Base-by-base conservation (phyloP, 805 yeast species). In the Vanderwaltozyma polyspora region DNA sequence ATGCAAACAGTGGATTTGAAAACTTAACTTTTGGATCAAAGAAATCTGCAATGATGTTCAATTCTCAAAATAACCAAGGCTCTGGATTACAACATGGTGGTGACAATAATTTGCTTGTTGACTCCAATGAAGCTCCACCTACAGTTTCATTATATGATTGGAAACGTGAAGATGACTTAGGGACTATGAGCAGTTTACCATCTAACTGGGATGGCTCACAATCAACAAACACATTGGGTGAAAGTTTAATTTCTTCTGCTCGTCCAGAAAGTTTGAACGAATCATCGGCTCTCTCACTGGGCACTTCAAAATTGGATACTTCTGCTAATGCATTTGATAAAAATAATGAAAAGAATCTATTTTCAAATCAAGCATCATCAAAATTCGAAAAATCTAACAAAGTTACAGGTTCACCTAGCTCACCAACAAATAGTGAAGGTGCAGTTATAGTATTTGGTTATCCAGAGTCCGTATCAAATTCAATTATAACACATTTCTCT, bases 381-480 rank as follows among this genome's bases (percentile, higher is more conserved):
- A 28, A 28, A n/a, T 43, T 45, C 33, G 46, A 48, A 17, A 33
- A 50, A 8, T 32, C 10, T 19, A 13, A 23, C 3, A 30, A 19
- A 15, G 19, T 26, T 12, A 19, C 19, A 22, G 15, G 11, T 4
- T 22, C 12, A 14, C 4, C 19, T 14, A 37, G 32, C 11, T 25
- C 39, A 23, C 32, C 25, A 18, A 25, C 15, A 14, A 12, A 34
- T 13, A 42, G 41, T 8, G 85, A 76, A 36, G 66, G 74, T 31
- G 81, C 94, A 0, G 80, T 89, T 1, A 60, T 87, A 19, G 84
- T 89, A 3, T 85, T 81, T 59, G 97, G 97, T 1, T 89, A 84
- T 54, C 85, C 93, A 1, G 93, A 86, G 48, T 66, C 74, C 2
- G 67, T 77, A 43, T 74, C 93, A 7, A 69, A 68, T 22, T 67